Conservation (phyloP, 805 yeast species). For the Candida lessepsii region DNA sequence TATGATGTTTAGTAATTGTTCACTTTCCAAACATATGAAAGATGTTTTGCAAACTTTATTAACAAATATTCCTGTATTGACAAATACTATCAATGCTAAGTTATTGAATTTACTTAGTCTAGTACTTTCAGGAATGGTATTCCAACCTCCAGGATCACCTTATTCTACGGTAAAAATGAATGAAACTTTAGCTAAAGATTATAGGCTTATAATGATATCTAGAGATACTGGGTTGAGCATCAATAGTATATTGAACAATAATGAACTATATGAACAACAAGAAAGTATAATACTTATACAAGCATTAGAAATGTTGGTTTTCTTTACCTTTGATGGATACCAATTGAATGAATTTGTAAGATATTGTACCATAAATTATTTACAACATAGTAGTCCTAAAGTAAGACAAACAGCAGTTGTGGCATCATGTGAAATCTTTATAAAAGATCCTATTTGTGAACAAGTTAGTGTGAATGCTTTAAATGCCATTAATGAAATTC, state of each 20-base stretch:
- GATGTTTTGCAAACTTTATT: conserved; percentile 68
- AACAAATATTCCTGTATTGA: conserved; percentile 75
- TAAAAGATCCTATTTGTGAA: conserved; percentile 77
- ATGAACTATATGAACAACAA: conserved; percentile 30
- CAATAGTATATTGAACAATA: conserved; percentile 30
- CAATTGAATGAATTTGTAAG: conserved; percentile 86
- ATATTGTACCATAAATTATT: conserved; percentile 76
- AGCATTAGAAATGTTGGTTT: conserved; percentile 73
- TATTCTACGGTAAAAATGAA: conserved; percentile 59
- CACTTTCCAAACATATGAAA: conserved; percentile 80
- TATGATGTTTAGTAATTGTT: conserved; percentile 70
- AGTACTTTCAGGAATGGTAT: conserved; percentile 77
- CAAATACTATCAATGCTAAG: conserved; percentile 67
- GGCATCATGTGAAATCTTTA: conserved; percentile 74
- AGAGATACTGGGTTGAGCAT: conserved; percentile 59
- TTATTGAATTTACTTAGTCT: conserved; percentile 68
- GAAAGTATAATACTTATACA: conserved; percentile 60
- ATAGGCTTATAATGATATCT: conserved; percentile 69
- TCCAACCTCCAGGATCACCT: conserved; percentile 85
- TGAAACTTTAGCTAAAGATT: conserved; percentile 67
- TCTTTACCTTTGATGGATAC: conserved; percentile 71
- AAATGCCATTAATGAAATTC: conserved; percentile 78
- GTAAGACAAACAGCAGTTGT: conserved; percentile 84
- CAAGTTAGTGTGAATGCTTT: conserved; percentile 81
- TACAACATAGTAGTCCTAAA: conserved; percentile 74